These are phyloP conservation scores for Pythium dissimile DNA, from an alignment of 352 stramenopile genomes.

Conservation along the genomic window DNA sequence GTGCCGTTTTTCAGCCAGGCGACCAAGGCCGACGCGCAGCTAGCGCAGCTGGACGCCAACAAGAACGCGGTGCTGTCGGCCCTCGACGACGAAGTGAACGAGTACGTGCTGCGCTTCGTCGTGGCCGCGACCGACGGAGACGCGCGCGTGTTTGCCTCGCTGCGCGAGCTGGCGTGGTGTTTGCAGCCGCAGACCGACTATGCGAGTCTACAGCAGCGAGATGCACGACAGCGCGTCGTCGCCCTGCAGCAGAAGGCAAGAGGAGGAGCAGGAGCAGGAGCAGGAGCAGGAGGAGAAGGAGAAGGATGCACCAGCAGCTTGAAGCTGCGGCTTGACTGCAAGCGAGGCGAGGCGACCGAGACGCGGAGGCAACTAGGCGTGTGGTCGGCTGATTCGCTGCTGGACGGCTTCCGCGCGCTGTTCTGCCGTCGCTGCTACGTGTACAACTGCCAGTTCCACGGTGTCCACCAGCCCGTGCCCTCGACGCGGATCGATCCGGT, in stretches of 20 bases:
- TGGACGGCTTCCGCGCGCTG: conserved; percentile 41
- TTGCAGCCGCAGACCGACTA: conserved; percentile 65
- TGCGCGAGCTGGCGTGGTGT: conserved; percentile 43
- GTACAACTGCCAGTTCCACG: conserved; percentile 78
- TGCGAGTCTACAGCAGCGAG: conserved; percentile 31
- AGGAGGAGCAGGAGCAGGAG: neutral
- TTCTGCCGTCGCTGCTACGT: conserved; percentile 75
- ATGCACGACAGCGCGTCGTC: conserved; percentile 8
- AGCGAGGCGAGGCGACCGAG: neutral
- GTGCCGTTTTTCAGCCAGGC: conserved; percentile 50
- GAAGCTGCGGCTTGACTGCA: too few species aligned
- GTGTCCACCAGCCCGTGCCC: conserved; percentile 43
- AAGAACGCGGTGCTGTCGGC: conserved; percentile 41
- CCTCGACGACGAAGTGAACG: conserved; percentile 60
- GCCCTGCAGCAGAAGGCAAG: conserved; percentile 2
- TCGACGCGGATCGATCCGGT: conserved; percentile 45
- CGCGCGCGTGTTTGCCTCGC: conserved; percentile 38
- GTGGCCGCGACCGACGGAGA: conserved; percentile 32
- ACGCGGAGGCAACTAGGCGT: too few species aligned
- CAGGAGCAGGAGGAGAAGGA: neutral
- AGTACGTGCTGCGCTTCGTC: conserved; percentile 64
- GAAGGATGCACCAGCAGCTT: neutral
- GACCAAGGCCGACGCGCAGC: conserved; percentile 24
- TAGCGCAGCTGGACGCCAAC: conserved; percentile 30
- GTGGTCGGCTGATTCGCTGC: too few species aligned